Evolutionary conservation across 208 protist species (phyloP), one percentile per base, ranked within the genome.

Genomic region (Acanthamoeba triangularis): DNA sequence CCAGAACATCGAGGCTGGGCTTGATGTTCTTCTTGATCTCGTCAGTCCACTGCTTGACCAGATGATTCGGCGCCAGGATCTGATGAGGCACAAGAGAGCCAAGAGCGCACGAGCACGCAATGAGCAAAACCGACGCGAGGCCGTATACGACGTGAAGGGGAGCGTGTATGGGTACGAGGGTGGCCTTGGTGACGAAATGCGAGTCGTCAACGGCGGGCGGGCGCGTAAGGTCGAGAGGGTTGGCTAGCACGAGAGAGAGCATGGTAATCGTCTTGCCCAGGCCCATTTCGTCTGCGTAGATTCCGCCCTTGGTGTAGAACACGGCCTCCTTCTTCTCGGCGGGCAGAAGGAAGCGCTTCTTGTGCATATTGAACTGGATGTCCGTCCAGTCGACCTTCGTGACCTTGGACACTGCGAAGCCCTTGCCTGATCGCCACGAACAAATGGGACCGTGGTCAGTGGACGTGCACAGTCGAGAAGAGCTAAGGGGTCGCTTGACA

Each of bases 11-110:
- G 88, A 93, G 88, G 13, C 13, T 33, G n/a, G 88, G 88, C 49
- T 54, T 67, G 59, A 78, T 93, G 30, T 93, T 65, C 23, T 95
- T 95, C 30, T 94, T 37, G 16, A 63, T 47, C 93, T 95, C 94
- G 18, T 41, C 35, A 25, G 47, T 80, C 94, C 94, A 95, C 49
- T 95, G 94, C 54, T 63, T 47, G 20, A 72, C 87, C 47, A 95
- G 7, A n/a, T 95, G 94, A 67, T 52, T 96, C 13, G 94, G 94
- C 41, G 63, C 72, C 25, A 95, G 28, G 37, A 95, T 80, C 63
- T 94, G 23, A 33, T 20, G n/a, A 10, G 93, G 8, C 25, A 14
- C 16, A n/a, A 23, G 59, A 65, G 16, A n/a, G 23, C 23, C 49
- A 54, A 5, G 49, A 54, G 49, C 49, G 49, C 49, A 54, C 13